Percentiles rank a stretch among this genome's conserved stretches.
phyloP scores from a whole-genome alignment of 2,329 filamentous ascomycete genomes.

The Leptographium radiaticola region DNA sequence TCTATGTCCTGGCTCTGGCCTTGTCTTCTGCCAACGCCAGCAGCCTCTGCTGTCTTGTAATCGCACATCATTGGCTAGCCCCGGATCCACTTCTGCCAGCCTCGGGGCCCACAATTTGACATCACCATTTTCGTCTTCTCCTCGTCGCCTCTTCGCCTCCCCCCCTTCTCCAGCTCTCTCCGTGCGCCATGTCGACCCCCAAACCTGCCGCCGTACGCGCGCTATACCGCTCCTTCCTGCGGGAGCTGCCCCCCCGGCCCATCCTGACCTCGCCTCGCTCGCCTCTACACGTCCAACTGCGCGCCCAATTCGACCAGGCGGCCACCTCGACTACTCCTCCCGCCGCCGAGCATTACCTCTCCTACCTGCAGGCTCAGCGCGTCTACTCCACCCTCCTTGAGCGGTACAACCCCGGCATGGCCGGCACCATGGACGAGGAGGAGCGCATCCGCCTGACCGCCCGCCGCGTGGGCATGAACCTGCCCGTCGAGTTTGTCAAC shows the following conservation, averaged over 20 bases:
- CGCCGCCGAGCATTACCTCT: conserved; percentile 58
- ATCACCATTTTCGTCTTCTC: not conserved
- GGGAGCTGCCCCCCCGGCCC: conserved; percentile 68
- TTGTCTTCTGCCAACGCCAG: too few relatives aligned
- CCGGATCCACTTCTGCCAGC: not conserved
- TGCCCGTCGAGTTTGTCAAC: conserved; percentile 50
- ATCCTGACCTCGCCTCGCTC: conserved; percentile 45
- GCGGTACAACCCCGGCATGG: conserved; percentile 87
- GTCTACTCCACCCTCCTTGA: conserved; percentile 71
- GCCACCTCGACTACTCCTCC: conserved; percentile 15
- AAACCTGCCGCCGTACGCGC: conserved; percentile 41
- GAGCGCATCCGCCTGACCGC: conserved; percentile 77
- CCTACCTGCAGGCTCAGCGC: conserved; percentile 76
- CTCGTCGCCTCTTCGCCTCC: not conserved
- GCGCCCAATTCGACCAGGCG: conserved; percentile 37
- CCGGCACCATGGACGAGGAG: conserved; percentile 56
- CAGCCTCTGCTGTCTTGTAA: too few relatives aligned
- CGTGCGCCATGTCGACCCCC: not conserved
- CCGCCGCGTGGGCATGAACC: conserved; percentile 76
- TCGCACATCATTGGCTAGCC: too few relatives aligned
- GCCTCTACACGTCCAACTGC: conserved; percentile 57
- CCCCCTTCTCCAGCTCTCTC: not conserved
- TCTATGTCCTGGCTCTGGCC: too few relatives aligned
- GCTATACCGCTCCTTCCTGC: conserved; percentile 77
- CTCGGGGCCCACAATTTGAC: not conserved